Evolutionary conservation across 208 protist genomes (phyloP), one percentile per base, ranked within the genome.

Genomic region (Trypanosoma scelopori): DNA sequence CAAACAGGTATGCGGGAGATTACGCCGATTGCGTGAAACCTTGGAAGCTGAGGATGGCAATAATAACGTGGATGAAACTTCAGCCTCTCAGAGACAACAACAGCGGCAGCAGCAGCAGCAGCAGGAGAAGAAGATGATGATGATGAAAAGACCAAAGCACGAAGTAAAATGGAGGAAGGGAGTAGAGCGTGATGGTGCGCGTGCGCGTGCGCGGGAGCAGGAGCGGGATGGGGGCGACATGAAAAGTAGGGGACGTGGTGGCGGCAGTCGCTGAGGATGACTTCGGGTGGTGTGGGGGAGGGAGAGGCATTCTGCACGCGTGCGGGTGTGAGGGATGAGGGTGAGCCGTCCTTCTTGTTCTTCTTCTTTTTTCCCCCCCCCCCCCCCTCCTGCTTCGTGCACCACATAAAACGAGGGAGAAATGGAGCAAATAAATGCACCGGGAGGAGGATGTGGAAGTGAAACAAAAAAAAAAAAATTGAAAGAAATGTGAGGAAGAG

Each of bases 11-110:
- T 55, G 74, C 28, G 42, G 35, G 6, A 35, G 55, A 25, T 42
- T 67, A n/a, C 90, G 92, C 70, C 86, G 84, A 5, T 57, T 87
- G 41, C 81, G 80, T 22, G 80, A 84, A 28, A 79, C 55, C 13
- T 59, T 73, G 37, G 72, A 71, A 6, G 28, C 37, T n/a, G 59
- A n/a, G 5, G 35, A 66, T 51, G 20, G 39, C 3, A 37, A 62
- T 20, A 30, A 66, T 13, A 5, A 32, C 41, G 22, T 43, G 16
- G 42, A 71, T 18, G 55, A 37, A 4, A 39, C 18, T 32, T 23
- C 50, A 27, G 41, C 12, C n/a, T 18, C 50, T 12, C 50, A 55
- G 4, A 52, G 28, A 52, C 47, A 51, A 9, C 32, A n/a, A n/a
- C 15, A 15, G 39, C 7, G 39, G 39, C 39, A 7, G 39, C 39